These are phyloP conservation scores for Cutaneotrichosporon cutaneum DNA, from an alignment of 1,284 basidiomycete species.

Conservation along the genomic window DNA sequence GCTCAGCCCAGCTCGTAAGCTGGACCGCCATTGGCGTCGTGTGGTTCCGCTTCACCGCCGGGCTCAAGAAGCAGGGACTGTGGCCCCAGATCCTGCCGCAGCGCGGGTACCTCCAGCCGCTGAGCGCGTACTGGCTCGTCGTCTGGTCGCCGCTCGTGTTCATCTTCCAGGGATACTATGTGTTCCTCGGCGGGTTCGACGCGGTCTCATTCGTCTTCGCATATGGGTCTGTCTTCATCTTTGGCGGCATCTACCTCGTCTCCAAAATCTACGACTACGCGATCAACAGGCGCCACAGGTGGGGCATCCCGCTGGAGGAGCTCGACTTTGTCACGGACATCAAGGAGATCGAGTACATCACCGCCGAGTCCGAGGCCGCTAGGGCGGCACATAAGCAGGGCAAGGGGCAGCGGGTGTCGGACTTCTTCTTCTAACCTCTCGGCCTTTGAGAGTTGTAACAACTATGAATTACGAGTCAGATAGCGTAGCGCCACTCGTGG, in stretches of 20 bases:
- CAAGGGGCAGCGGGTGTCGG: constrained; percentile 20
- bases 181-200: constrained; percentile 24
- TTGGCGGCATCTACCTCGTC: constrained; percentile 35
- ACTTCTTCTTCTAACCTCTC: constrained; percentile 24
- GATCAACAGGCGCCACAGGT: constrained; percentile 24
- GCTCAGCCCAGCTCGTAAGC: constrained; percentile 26
- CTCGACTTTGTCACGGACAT: constrained; percentile 32
- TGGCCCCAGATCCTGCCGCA: constrained; percentile 22
- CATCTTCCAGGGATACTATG: constrained; percentile 27
- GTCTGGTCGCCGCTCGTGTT: constrained; percentile 29
- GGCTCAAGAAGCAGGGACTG: constrained; percentile 34
- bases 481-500: too few relatives aligned
- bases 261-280: constrained; percentile 31
- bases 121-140: constrained; percentile 31
- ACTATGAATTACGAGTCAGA: too few relatives aligned
- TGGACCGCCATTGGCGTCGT: constrained; percentile 40
- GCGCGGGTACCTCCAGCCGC: constrained; percentile 27
- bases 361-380: constrained; percentile 27
- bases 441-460: too few relatives aligned
- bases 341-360: constrained; percentile 29
- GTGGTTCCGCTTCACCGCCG: constrained; percentile 36
- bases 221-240: constrained; percentile 42
- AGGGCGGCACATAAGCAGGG: constrained; percentile 16
- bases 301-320: constrained; percentile 20
- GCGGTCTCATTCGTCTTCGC: constrained; percentile 11